Conservation (phyloP, 176 grass and related monocot genomes). For the Carex littledalei region DNA sequence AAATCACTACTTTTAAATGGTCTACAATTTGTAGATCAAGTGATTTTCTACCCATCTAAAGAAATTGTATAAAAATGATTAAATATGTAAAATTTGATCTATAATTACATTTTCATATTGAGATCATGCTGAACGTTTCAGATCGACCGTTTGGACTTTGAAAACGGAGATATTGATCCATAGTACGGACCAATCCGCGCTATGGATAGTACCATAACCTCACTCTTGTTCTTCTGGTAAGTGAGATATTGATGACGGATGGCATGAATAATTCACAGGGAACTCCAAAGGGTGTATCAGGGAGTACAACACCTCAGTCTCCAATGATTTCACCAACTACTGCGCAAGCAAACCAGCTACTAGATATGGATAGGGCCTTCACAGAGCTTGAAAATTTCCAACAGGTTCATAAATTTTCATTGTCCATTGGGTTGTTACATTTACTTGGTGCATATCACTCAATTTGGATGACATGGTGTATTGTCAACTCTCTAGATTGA, state of each 20-base stretch:
- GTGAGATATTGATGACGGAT: conserved; percentile 15
- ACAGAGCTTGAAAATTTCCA: conserved; percentile 81
- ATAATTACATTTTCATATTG: too few relatives aligned
- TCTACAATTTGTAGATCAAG: too few relatives aligned
- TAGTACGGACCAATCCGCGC: too few relatives aligned
- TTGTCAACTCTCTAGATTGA: conserved; percentile 46
- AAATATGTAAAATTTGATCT: too few relatives aligned
- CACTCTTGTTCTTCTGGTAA: neutral
- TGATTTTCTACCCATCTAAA: too few relatives aligned
- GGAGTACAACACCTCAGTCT: conserved; percentile 55
- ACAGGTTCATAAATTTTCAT: conserved; percentile 43
- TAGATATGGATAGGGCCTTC: conserved; percentile 55
- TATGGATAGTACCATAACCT: too few relatives aligned
- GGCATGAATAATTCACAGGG: conserved; percentile 31
- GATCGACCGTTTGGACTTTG: too few relatives aligned
- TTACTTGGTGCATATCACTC: neutral
- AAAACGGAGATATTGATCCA: too few relatives aligned
- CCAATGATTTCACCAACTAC: conserved; percentile 61
- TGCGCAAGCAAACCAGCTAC: conserved; percentile 55
- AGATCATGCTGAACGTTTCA: too few relatives aligned
- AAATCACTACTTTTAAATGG: too few relatives aligned
- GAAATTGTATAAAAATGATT: too few relatives aligned
- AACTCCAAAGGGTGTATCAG: conserved; percentile 32
- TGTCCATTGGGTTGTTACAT: neutral
- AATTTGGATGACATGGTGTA: neutral